Evolutionary conservation across 2,329 filamentous ascomycete species (phyloP).

Genomic region (Diplocarpon mali): DNA sequence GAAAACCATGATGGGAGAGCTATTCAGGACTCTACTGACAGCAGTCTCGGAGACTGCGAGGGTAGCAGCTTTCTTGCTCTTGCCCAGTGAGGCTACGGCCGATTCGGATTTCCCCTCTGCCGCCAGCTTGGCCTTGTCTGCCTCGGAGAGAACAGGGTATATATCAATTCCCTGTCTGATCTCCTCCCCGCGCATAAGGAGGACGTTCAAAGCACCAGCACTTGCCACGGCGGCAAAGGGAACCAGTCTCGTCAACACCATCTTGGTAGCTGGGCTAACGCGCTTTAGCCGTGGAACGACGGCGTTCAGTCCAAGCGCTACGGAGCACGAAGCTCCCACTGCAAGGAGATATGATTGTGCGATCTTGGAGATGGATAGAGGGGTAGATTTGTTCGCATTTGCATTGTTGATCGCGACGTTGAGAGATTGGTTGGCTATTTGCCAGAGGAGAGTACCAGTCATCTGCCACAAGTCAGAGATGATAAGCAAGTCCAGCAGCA

Average conservation of each 20-base stretch:
- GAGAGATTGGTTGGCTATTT: conserved; percentile 91
- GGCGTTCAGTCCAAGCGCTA: conserved; percentile 84
- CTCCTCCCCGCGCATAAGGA: conserved; percentile 95
- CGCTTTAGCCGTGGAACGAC: conserved; percentile 74
- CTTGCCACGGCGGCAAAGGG: conserved; percentile 92
- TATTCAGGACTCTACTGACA: conserved; percentile 81
- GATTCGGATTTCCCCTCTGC: conserved; percentile 50
- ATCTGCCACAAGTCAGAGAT: conserved; percentile 37
- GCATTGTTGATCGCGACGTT: conserved; percentile 97
- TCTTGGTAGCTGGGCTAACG: conserved; percentile 62
- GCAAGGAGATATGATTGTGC: conserved; percentile 85
- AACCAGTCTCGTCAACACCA: conserved; percentile 75
- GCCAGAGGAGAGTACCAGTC: conserved; percentile 81
- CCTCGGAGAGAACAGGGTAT: conserved; percentile 66
- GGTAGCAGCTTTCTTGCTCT: conserved; percentile 77
- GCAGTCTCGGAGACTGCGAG: conserved; percentile 91
- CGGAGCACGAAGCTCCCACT: conserved; percentile 85
- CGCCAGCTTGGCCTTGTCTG: conserved; percentile 48
- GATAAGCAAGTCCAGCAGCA: conserved; percentile 1
- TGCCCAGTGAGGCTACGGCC: conserved; percentile 64
- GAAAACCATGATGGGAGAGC: conserved; percentile 93
- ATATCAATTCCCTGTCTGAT: conserved; percentile 89
- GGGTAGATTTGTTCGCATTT: conserved; percentile 95
- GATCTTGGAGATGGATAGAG: conserved; percentile 69
- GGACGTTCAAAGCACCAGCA: conserved; percentile 86